Percentiles rank a stretch among this genome's conserved stretches.
Evolutionary conservation across 2,329 filamentous ascomycete genomes (phyloP).

Genomic region (Botrytis aclada): DNA sequence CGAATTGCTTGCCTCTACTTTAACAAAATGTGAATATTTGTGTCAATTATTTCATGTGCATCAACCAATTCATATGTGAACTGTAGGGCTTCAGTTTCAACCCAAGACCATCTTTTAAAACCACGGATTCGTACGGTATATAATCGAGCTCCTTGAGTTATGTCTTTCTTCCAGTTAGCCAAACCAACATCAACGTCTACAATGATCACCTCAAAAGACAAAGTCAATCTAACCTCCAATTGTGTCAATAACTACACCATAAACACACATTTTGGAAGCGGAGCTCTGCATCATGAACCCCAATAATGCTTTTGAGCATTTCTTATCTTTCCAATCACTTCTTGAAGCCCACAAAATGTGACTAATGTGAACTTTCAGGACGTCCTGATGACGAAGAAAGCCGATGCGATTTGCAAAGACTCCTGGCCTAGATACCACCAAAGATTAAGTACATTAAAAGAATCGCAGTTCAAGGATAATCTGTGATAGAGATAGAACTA

Average conservation of each 20-base stretch:
- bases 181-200: neutral
- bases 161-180: too few relatives aligned
- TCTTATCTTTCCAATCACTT: neutral
- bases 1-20: neutral
- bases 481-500: neutral
- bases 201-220: neutral
- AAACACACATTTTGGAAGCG: neutral
- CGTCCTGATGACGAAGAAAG: neutral
- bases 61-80: neutral
- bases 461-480: neutral
- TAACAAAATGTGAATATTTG: neutral
- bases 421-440: neutral
- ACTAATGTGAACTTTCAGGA: neutral
- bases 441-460: neutral
- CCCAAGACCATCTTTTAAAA: too few relatives aligned
- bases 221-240: neutral
- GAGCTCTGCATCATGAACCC: neutral
- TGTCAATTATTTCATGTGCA: neutral
- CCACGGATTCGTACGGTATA: neutral
- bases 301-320: neutral
- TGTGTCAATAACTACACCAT: neutral
- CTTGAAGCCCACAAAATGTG: neutral
- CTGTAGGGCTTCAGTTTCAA: neutral
- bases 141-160: neutral
- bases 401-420: neutral